A percentile compares a stretch with the other conserved stretches of the same genome.
Evolutionary conservation across 164 flowering plant genomes (phyloP).

Genomic region (Malania oleifera): DNA sequence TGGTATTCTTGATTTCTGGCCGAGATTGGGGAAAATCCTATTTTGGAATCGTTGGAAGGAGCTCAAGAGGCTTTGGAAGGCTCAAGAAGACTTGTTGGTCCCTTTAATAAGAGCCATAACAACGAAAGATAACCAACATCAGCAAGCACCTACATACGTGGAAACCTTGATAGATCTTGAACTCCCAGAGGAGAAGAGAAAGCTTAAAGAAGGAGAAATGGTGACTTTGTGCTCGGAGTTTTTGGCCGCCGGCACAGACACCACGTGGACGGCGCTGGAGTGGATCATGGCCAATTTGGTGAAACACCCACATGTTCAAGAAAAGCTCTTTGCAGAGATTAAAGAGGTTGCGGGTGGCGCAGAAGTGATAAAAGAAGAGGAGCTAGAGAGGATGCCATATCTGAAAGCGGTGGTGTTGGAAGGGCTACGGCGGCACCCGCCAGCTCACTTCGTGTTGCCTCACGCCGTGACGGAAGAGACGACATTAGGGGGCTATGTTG

Average conservation of each 20-base stretch:
- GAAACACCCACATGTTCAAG: conserved; percentile 15
- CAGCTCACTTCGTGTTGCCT: conserved; percentile 19
- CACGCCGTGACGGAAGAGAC: conserved; percentile 22
- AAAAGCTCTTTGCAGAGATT: conserved; percentile 13
- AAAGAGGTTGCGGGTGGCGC: not conserved
- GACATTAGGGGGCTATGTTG: conserved; percentile 13
- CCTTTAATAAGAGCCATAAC: conserved; percentile 20
- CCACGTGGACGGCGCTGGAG: conserved; percentile 28
- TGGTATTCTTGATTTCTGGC: conserved; percentile 13
- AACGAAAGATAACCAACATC: too few species aligned
- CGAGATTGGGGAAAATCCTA: conserved; percentile 12
- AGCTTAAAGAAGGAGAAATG: conserved; percentile 28
- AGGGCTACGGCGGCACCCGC: conserved; percentile 26
- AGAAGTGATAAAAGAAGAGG: conserved; percentile 17
- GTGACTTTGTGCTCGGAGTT: conserved; percentile 32
- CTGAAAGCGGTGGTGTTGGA: conserved; percentile 30
- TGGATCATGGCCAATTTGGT: conserved; percentile 36
- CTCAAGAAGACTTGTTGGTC: not conserved
- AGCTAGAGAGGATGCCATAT: conserved; percentile 17
- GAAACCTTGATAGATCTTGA: conserved; percentile 23
- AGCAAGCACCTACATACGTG: too few species aligned
- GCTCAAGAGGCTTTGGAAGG: not conserved
- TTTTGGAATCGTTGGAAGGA: conserved; percentile 15
- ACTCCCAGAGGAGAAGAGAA: conserved; percentile 31
- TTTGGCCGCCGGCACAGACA: conserved; percentile 31